Evolutionary conservation across 2,329 filamentous ascomycete genomes (phyloP).

Genomic region (Rutstroemia sp.): DNA sequence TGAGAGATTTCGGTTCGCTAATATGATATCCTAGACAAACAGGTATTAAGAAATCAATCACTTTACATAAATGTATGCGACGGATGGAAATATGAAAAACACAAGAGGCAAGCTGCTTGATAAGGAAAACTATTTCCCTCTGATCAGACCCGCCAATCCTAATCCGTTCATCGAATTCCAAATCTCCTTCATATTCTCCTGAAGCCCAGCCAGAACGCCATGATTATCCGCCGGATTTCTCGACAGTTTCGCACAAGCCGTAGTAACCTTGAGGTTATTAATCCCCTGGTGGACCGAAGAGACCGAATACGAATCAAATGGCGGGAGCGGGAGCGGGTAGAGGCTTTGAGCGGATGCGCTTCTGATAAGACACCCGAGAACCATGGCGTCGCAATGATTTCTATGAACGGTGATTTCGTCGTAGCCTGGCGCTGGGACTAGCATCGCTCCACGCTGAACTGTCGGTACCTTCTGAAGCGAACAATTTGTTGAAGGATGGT

Average conservation of each 20-base stretch:
- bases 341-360: neutral
- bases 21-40: too few relatives aligned
- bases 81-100: too few relatives aligned
- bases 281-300: neutral
- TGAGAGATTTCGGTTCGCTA: too few relatives aligned
- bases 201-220: neutral
- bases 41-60: too few relatives aligned
- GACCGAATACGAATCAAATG: neutral
- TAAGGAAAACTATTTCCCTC: neutral
- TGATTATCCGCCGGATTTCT: neutral
- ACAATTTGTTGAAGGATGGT: neutral
- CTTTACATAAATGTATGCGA: too few relatives aligned
- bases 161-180: neutral
- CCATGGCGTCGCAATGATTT: neutral
- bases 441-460: neutral
- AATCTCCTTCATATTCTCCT: accelerated
- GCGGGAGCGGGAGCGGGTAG: neutral
- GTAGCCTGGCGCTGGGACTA: too few relatives aligned
- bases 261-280: neutral
- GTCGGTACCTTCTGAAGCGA: neutral
- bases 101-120: too few relatives aligned
- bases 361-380: neutral
- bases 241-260: neutral
- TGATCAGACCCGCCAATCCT: neutral
- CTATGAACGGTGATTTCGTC: neutral